phyloP scores from a whole-genome alignment of 2,329 filamentous ascomycete species.

The Endoconidiophora polonica region DNA sequence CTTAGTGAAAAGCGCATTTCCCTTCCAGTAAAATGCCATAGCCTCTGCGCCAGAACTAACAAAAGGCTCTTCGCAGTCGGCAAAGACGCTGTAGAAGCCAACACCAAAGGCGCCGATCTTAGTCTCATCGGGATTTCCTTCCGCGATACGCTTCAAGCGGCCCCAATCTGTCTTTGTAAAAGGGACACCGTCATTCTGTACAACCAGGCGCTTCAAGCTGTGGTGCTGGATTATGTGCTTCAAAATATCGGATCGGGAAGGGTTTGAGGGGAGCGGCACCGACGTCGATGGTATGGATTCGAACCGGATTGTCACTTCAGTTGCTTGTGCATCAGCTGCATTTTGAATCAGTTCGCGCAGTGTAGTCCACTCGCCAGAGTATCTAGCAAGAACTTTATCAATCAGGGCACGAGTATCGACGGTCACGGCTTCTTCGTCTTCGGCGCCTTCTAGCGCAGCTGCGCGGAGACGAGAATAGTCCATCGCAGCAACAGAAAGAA shows the following conservation, averaged over 20 bases:
- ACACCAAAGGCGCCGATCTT: slow-evolving; percentile 98
- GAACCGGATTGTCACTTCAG: slow-evolving; percentile 76
- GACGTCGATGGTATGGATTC: slow-evolving; percentile 74
- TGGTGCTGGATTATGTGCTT: slow-evolving; percentile 76
- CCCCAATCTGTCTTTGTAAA: slow-evolving; percentile 89
- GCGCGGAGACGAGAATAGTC: slow-evolving; percentile 66
- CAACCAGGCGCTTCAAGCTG: slow-evolving; percentile 71
- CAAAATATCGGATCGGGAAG: slow-evolving; percentile 52
- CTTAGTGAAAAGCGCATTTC: slow-evolving; percentile 89
- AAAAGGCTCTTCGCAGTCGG: slow-evolving; percentile 95
- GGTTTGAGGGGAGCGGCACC: slow-evolving; percentile 50
- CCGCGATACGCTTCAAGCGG: slow-evolving; percentile 88
- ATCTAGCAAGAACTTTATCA: slow-evolving; percentile 91
- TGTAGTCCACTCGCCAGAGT: slow-evolving; percentile 86
- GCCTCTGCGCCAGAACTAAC: slow-evolving; percentile 82
- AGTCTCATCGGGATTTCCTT: slow-evolving; percentile 95
- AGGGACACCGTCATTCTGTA: slow-evolving; percentile 78
- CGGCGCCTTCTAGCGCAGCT: slow-evolving; percentile 68
- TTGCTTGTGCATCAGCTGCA: slow-evolving; percentile 89
- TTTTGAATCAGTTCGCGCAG: slow-evolving; percentile 93
- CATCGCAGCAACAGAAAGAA: slow-evolving; percentile 30
- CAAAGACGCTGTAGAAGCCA: slow-evolving; percentile 96
- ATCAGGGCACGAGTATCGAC: slow-evolving; percentile 94
- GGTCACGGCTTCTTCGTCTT: slow-evolving; percentile 91
- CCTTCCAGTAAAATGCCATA: slow-evolving; percentile 99